Conservation (phyloP, 169 alveolate genomes). For the Theileria annulata region DNA sequence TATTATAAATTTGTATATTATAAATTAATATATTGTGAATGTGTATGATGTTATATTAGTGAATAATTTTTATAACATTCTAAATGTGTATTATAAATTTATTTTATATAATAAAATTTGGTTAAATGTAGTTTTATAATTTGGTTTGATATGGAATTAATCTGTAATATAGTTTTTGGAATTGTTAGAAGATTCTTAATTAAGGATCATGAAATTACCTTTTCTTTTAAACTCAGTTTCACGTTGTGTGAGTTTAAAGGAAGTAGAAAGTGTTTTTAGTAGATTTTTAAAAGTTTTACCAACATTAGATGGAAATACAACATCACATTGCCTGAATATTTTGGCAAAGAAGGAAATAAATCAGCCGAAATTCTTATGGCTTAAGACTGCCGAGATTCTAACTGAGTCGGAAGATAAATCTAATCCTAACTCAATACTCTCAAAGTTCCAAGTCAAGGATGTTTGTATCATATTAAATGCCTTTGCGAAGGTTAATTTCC, state of each 20-base stretch:
- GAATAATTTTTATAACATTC: neutral
- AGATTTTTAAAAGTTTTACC: conserved; percentile 44
- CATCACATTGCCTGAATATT: conserved; percentile 44
- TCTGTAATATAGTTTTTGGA: neutral
- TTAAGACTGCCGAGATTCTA: conserved; percentile 17
- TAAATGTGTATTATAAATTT: neutral
- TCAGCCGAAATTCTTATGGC: conserved; percentile 36
- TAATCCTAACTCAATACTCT: conserved; percentile 1
- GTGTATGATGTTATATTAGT: neutral
- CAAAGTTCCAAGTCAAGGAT: conserved; percentile 45
- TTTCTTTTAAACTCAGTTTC: conserved; percentile 50
- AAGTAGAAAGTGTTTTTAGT: conserved; percentile 38
- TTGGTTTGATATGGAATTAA: neutral
- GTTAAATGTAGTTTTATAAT: neutral
- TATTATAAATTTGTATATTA: no score
- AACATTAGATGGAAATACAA: conserved; percentile 45
- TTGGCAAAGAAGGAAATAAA: conserved; percentile 56
- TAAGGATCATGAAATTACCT: conserved; percentile 44
- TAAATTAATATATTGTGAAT: neutral
- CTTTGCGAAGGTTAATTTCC: conserved; percentile 50
- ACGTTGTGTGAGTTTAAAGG: conserved; percentile 26
- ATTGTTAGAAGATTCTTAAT: neutral
- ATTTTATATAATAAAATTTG: neutral
- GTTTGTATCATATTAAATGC: conserved; percentile 57
- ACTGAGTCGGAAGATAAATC: neutral